phyloP scores from a whole-genome alignment of 1,284 basidiomycete genomes.

The Tranzscheliella williamsii region DNA sequence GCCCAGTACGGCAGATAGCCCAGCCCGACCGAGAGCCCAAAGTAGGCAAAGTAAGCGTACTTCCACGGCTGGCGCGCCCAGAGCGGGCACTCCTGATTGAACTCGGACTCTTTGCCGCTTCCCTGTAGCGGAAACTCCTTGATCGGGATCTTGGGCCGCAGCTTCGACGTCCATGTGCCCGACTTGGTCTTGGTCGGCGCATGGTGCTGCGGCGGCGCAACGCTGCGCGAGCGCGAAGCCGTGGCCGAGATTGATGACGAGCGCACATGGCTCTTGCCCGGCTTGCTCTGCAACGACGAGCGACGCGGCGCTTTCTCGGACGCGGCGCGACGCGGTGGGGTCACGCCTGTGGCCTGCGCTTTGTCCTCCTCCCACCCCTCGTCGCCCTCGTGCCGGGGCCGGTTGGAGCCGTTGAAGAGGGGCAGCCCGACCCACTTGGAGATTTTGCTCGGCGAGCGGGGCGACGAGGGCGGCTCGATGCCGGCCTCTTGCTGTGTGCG shows the following conservation, averaged over 20 bases:
- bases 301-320: background rate
- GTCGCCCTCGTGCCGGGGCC: background rate
- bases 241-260: background rate
- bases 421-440: conserved; percentile 18
- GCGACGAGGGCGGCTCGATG: conserved; percentile 15
- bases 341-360: background rate
- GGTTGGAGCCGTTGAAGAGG: conserved; percentile 6
- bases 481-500: conserved; percentile 28
- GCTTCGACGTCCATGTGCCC: conserved; percentile 28
- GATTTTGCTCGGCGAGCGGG: conserved; percentile 4
- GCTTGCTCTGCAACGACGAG: background rate
- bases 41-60: conserved; percentile 49
- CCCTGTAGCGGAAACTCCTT: conserved; percentile 55
- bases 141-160: conserved; percentile 38
- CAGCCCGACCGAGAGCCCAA: conserved; percentile 48
- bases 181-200: conserved; percentile 5
- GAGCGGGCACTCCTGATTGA: conserved; percentile 41
- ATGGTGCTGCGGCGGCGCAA: too few relatives aligned
- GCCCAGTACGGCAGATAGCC: conserved; percentile 45
- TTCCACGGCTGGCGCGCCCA: conserved; percentile 53
- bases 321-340: background rate
- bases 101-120: conserved; percentile 44
- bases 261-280: background rate
- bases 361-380: background rate
- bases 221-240: too few relatives aligned